phyloP scores from a whole-genome alignment of 2,329 filamentous ascomycete genomes.

The Sporothrix schenckii region DNA sequence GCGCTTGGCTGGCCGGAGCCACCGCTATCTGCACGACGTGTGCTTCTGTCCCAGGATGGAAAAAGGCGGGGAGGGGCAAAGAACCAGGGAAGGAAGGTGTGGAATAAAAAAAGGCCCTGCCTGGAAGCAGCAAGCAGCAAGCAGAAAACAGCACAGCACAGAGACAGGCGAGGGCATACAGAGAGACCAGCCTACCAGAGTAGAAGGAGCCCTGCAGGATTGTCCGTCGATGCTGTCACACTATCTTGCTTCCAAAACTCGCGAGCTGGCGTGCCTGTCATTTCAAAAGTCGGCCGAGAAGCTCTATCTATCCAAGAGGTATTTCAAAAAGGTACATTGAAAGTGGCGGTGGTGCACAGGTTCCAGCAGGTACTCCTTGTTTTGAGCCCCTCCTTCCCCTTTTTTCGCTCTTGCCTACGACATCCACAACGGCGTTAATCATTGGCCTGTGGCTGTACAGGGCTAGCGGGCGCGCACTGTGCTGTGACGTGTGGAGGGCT shows the following conservation, averaged over 20 bases:
- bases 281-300: neutral
- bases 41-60: conserved; percentile 13
- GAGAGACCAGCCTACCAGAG: conserved; percentile 7
- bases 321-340: conserved; percentile 4
- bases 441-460: conserved; percentile 26
- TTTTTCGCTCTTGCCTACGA: conserved; percentile 23
- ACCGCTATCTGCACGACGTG: conserved; percentile 21
- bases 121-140: neutral
- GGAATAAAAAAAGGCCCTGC: conserved; percentile 15
- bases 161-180: neutral
- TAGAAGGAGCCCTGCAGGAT: neutral
- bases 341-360: neutral
- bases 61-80: conserved; percentile 30
- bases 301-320: neutral
- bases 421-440: conserved; percentile 20
- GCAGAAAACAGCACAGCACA: neutral
- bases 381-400: conserved; percentile 6
- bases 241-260: neutral
- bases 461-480: conserved; percentile 27
- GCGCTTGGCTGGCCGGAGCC: conserved; percentile 19
- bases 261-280: conserved; percentile 7
- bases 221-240: conserved; percentile 11
- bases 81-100: conserved; percentile 30
- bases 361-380: neutral
- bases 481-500: conserved; percentile 9